Percentiles rank a stretch among this genome's conserved stretches.
Conservation (phyloP, 495 filamentous ascomycete species). For the Melanomma pulvis-pyrius region DNA sequence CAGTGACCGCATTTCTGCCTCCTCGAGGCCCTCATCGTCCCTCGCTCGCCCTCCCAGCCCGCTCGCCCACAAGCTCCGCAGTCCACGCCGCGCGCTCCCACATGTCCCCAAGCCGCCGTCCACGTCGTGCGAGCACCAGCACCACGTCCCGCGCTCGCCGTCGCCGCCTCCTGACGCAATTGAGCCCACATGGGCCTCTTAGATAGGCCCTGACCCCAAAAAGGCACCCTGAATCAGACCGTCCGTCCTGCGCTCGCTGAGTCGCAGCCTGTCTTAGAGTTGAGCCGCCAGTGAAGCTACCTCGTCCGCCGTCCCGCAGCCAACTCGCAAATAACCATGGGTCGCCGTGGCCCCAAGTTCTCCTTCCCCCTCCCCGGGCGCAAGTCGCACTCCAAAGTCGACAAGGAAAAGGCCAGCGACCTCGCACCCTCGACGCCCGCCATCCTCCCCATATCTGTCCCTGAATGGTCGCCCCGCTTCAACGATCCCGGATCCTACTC, state of each 20-base stretch:
- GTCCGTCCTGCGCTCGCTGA: conserved; percentile 19
- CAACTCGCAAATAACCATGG: conserved; percentile 23
- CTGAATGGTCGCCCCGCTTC: conserved; percentile 33
- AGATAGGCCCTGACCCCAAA: conserved; percentile 9
- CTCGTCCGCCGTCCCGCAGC: background rate
- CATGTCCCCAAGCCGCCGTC: conserved; percentile 7
- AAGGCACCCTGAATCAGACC: conserved; percentile 30
- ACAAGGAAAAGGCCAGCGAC: conserved; percentile 15
- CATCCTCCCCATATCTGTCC: background rate
- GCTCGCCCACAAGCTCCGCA: background rate
- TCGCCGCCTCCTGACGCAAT: conserved; percentile 14
- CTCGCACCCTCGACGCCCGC: conserved; percentile 13
- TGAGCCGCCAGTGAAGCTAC: conserved; percentile 15
- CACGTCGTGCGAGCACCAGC: background rate
- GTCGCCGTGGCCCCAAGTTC: conserved; percentile 36
- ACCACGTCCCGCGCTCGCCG: background rate
- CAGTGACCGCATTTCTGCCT: conserved; percentile 11
- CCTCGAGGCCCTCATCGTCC: conserved; percentile 16
- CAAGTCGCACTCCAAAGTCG: conserved; percentile 16
- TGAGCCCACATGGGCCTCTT: conserved; percentile 12
- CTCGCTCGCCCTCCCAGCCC: background rate
- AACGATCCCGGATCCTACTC: conserved; percentile 21
- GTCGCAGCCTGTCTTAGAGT: conserved; percentile 18
- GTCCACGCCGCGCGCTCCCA: conserved; percentile 1
- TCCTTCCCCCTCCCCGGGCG: conserved; percentile 39